Percentiles rank a stretch among this genome's conserved stretches.
Conservation (phyloP, 805 yeast species). For the Candida sanyiensis region DNA sequence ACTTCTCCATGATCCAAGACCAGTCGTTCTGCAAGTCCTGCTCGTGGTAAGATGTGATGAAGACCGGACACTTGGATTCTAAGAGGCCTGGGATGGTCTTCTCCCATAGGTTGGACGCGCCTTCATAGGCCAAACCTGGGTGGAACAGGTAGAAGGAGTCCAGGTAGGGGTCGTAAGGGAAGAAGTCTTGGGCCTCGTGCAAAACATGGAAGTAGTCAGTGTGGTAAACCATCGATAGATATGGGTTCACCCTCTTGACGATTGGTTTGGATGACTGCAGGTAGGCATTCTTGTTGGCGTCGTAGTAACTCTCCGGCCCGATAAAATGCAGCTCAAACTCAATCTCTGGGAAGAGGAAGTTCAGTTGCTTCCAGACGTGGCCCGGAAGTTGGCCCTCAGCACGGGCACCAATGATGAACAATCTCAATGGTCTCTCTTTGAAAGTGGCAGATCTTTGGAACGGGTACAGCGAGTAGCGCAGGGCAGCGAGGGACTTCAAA, state of each 20-base stretch:
- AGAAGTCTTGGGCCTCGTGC: conserved; percentile 89
- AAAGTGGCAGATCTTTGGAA: conserved; percentile 45
- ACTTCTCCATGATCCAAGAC: conserved; percentile 61
- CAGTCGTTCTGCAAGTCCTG: conserved; percentile 66
- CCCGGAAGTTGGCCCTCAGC: conserved; percentile 92
- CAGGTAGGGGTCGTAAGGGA: conserved; percentile 96
- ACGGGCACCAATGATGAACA: conserved; percentile 86
- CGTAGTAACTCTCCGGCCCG: conserved; percentile 88
- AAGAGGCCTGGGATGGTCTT: conserved; percentile 79
- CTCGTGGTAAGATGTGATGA: conserved; percentile 84
- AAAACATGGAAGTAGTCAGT: conserved; percentile 88
- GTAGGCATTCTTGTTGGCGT: conserved; percentile 61
- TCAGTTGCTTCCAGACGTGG: conserved; percentile 92
- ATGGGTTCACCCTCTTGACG: conserved; percentile 66
- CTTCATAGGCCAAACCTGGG: conserved; percentile 87
- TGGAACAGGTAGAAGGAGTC: conserved; percentile 93
- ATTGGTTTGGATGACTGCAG: conserved; percentile 57
- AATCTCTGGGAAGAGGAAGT: conserved; percentile 76
- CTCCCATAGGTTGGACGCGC: conserved; percentile 73
- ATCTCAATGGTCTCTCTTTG: conserved; percentile 83
- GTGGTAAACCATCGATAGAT: conserved; percentile 71
- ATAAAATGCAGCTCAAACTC: conserved; percentile 84
- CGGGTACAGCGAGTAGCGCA: conserved; percentile 86
- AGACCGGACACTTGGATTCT: conserved; percentile 90
- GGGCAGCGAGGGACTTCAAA: conserved; percentile 85